Percentiles rank a stretch among this genome's conserved stretches.
These are phyloP conservation scores for Psophocarpus tetragonolobus DNA, from an alignment of 306 rosid species.

Conservation along the genomic window DNA sequence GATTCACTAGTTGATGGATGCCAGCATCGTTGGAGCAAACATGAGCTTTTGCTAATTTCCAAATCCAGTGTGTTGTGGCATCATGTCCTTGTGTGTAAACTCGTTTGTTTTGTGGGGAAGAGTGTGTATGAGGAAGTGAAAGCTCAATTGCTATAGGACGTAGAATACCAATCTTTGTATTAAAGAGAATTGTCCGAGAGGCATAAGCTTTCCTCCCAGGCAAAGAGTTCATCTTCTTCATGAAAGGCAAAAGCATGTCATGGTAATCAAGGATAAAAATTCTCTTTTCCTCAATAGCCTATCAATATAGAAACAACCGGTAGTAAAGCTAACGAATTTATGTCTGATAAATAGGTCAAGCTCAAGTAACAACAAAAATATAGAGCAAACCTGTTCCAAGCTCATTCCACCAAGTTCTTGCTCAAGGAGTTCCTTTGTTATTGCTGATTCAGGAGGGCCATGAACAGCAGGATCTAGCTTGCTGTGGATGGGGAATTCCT, in stretches of 20 bases:
- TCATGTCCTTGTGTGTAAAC: conserved; percentile 82
- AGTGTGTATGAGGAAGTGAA: conserved; percentile 68
- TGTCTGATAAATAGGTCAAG: conserved; percentile 17
- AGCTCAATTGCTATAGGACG: conserved; percentile 87
- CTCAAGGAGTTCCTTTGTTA: conserved; percentile 79
- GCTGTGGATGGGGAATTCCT: conserved; percentile 87
- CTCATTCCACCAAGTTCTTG: conserved; percentile 77
- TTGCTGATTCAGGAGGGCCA: conserved; percentile 79
- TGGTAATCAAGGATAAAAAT: conserved; percentile 84
- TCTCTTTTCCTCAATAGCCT: conserved; percentile 88
- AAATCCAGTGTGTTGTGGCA: conserved; percentile 84
- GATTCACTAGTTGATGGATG: conserved; percentile 91
- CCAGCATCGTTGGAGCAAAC: conserved; percentile 91
- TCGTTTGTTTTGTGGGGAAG: conserved; percentile 49
- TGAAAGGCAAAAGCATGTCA: conserved; percentile 79
- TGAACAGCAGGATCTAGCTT: conserved; percentile 68
- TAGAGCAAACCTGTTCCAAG: conserved; percentile 62
- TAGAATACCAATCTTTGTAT: conserved; percentile 45
- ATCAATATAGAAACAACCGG: conserved; percentile 27
- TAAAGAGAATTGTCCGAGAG: conserved; percentile 75
- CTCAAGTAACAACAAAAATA: neutral
- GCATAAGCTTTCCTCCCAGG: conserved; percentile 87
- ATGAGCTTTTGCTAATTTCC: conserved; percentile 98
- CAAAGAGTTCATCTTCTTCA: conserved; percentile 75
- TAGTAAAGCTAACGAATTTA: conserved; percentile 14